Evolutionary conservation across 805 yeast species (phyloP).

Genomic region (Hanseniaspora lindneri): DNA sequence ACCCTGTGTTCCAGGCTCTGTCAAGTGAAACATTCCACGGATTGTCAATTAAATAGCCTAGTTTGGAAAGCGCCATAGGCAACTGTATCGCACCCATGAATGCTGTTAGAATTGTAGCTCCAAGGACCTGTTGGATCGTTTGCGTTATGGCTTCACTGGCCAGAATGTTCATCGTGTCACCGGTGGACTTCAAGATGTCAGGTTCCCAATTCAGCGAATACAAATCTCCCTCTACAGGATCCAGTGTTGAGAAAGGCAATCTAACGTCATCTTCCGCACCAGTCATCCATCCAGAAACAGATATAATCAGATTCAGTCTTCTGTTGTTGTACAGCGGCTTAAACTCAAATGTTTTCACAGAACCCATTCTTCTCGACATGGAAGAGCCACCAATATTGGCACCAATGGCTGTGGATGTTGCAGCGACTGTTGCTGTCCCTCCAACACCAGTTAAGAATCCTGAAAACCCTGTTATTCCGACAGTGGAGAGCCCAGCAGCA

Average conservation of each 20-base stretch:
- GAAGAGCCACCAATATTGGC: slow-evolving; percentile 79
- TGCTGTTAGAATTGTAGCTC: slow-evolving; percentile 78
- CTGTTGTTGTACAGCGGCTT: slow-evolving; percentile 84
- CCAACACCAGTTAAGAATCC: slow-evolving; percentile 93
- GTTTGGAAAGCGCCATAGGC: slow-evolving; percentile 82
- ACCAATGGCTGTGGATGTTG: slow-evolving; percentile 84
- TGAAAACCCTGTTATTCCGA: slow-evolving; percentile 88
- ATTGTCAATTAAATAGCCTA: slow-evolving; percentile 81
- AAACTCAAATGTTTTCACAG: slow-evolving; percentile 86
- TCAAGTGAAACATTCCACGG: slow-evolving; percentile 98
- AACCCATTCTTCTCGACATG: slow-evolving; percentile 77
- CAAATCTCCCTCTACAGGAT: slow-evolving; percentile 95
- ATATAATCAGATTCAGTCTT: slow-evolving; percentile 71
- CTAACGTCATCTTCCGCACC: slow-evolving; percentile 92
- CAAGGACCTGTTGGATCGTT: slow-evolving; percentile 88
- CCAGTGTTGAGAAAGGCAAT: slow-evolving; percentile 89
- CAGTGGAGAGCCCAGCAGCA: slow-evolving; percentile 91
- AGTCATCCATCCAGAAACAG: slow-evolving; percentile 96
- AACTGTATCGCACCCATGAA: slow-evolving; percentile 85
- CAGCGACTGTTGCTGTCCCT: slow-evolving; percentile 87
- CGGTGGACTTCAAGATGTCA: slow-evolving; percentile 88
- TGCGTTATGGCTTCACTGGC: slow-evolving; percentile 90
- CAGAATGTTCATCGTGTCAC: slow-evolving; percentile 85
- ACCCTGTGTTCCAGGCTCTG: slow-evolving; percentile 94
- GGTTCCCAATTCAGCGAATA: slow-evolving; percentile 95